Base-by-base conservation (phyloP, 192 early-diverging fungal genomes). In the Rhizoclosmatium sp. region DNA sequence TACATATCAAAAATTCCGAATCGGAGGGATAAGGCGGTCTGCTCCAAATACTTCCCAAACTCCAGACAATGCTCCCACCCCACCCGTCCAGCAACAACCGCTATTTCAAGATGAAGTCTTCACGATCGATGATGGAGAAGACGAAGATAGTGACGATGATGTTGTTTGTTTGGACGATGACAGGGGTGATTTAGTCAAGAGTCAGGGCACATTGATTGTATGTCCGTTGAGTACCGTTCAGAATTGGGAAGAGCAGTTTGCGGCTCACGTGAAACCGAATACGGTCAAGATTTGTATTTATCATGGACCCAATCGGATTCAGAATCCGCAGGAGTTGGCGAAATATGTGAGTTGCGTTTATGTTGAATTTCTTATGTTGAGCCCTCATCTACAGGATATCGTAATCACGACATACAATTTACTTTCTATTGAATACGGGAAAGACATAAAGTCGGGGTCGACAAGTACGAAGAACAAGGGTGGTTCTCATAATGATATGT, bases 381-480 rank as follows among this genome's bases (percentile, higher is more conserved):
- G 10, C 44, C 83, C 16, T 3, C 59, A 12, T 54, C 54, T 66
- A 61, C 70, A 86, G 76, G 92, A 93, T 72, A 78, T 94, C 41
- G 93, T 94, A 1, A 79, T 94, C 62, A 93, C 92, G 5, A 94
- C 93, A 3, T 94, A 93, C 78, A 91, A 89, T 65, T 84, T 92
- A 2, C 69, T 93, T 21, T 82, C 86, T 47, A 83, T 80, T 45
- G 91, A 92, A 80, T 92, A 84, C 79, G 80, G 82, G 3, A 70
- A 65, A 47, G 84, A 79, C 41, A 71, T 71, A 31, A 79, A 79
- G 76, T 80, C 71, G 56, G 59, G 62, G 23, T 65, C 61, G 44
- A 60, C 47, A 47, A 48, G 21, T n/a, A 40, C 60, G 19, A 46
- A 80, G 58, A 54, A 40, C 47, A 14, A 44, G 70, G 59, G 66